Evolutionary conservation across 352 stramenopile genomes (phyloP).

Genomic region (Globisporangium megalacanthum): DNA sequence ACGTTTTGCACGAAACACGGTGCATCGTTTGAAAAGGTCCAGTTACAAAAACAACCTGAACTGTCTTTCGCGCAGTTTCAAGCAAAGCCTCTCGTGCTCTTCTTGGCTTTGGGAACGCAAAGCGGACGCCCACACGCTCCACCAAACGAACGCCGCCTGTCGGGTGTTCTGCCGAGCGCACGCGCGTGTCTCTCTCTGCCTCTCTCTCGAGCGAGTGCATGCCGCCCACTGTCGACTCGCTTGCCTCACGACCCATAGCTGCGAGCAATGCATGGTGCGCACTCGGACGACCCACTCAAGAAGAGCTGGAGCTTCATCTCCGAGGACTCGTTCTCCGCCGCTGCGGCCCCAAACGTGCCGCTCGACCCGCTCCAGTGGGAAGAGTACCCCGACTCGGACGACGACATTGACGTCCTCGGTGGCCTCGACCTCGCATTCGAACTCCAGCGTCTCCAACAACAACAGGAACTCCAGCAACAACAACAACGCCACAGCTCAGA

Average conservation of each 20-base stretch:
- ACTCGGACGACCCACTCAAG: slow-evolving; percentile 13
- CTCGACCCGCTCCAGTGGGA: slow-evolving; percentile 42
- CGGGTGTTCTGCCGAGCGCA: too few relatives aligned
- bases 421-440: slow-evolving; percentile 17
- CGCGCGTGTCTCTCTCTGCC: too few relatives aligned
- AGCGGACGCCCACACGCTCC: too few relatives aligned
- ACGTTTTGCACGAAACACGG: too few relatives aligned
- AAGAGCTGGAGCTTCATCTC: slow-evolving; percentile 83
- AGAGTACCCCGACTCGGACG: slow-evolving; percentile 21
- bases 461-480: slow-evolving; percentile 9
- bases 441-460: slow-evolving; percentile 1
- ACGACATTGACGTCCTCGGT: slow-evolving; percentile 15
- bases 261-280: slow-evolving; percentile 9
- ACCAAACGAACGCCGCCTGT: too few relatives aligned
- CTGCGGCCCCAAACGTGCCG: slow-evolving; percentile 20
- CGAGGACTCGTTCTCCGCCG: slow-evolving; percentile 57
- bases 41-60: too few relatives aligned
- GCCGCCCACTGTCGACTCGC: not conserved
- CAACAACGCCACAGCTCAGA: slow-evolving; percentile 10
- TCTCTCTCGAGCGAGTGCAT: too few relatives aligned
- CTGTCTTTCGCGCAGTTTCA: too few relatives aligned
- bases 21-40: too few relatives aligned
- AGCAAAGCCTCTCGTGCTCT: too few relatives aligned
- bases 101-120: too few relatives aligned
- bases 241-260: not conserved